A percentile compares a stretch with the other conserved stretches of the same genome.
phyloP scores from a whole-genome alignment of 441 rosid genomes.

The Dalechampia spathulata region DNA sequence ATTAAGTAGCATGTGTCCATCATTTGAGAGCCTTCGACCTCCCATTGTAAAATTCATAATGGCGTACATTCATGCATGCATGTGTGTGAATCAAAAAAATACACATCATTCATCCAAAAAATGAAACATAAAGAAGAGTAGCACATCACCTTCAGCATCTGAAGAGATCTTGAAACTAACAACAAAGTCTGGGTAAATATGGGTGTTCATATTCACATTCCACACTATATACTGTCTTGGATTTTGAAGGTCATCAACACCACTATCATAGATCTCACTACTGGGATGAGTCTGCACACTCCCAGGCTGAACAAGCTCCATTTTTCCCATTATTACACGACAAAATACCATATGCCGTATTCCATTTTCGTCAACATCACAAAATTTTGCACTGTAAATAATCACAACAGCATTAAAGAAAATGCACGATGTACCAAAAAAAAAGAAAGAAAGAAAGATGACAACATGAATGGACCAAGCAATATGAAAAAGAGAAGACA shows the following conservation, averaged over 20 bases:
- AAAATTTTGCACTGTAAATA: constrained; percentile 62
- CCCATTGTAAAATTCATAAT: neutral
- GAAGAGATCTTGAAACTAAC: constrained; percentile 84
- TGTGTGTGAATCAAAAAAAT: neutral
- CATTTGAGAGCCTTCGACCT: too few species aligned
- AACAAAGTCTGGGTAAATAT: constrained; percentile 79
- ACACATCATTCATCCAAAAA: neutral
- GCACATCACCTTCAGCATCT: constrained; percentile 67
- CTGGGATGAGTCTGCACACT: constrained; percentile 58
- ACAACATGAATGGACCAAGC: too few species aligned
- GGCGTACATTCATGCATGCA: neutral
- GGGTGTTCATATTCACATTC: constrained; percentile 91
- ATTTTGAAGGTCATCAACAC: constrained; percentile 71
- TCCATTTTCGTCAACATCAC: constrained; percentile 95
- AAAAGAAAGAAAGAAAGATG: too few species aligned
- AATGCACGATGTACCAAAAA: neutral
- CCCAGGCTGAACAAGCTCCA: constrained; percentile 65
- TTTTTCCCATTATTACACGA: constrained; percentile 93
- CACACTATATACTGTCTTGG: constrained; percentile 66
- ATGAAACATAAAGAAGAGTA: constrained; percentile 16
- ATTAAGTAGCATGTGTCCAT: neutral
- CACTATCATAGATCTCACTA: constrained; percentile 72
- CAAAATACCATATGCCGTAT: constrained; percentile 60
- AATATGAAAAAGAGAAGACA: too few species aligned
- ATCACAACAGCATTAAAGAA: constrained; percentile 2